phyloP scores from a whole-genome alignment of 2,329 filamentous ascomycete species.

The Hypoxylon sp. region DNA sequence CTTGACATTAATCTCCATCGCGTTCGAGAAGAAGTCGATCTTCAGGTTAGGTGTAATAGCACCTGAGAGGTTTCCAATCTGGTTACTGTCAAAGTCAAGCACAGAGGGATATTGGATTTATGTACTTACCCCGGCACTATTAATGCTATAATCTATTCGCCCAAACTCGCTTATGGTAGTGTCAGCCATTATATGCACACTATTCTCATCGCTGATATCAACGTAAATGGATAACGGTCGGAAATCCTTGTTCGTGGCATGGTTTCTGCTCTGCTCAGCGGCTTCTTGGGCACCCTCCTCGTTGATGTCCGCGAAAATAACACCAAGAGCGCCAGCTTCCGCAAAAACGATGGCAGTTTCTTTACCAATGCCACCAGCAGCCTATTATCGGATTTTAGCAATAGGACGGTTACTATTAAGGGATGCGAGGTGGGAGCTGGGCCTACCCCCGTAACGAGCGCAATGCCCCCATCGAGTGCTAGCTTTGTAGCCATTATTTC shows the following conservation, averaged over 20 bases:
- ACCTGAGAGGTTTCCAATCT: neutral
- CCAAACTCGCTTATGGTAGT: slow-evolving; percentile 33
- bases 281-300: slow-evolving; percentile 27
- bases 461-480: too few relatives aligned
- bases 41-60: neutral
- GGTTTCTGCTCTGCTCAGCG: slow-evolving; percentile 34
- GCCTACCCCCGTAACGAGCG: slow-evolving; percentile 32
- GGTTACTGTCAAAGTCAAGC: neutral
- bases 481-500: too few relatives aligned
- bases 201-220: slow-evolving; percentile 31
- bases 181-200: slow-evolving; percentile 34
- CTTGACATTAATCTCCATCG: slow-evolving; percentile 31
- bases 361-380: slow-evolving; percentile 35
- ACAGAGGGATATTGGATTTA: neutral
- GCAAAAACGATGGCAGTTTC: slow-evolving; percentile 36
- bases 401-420: neutral
- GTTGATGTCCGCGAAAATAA: slow-evolving; percentile 38
- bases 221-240: slow-evolving; percentile 19
- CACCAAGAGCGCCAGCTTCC: slow-evolving; percentile 34
- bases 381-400: slow-evolving; percentile 3
- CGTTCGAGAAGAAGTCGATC: neutral
- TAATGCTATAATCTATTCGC: slow-evolving; percentile 37
- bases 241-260: slow-evolving; percentile 31
- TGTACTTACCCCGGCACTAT: slow-evolving; percentile 34
- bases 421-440: neutral